These are phyloP conservation scores for Ettlia oleoabundans DNA, from an alignment of 139 green algal species.

Conservation along the genomic window DNA sequence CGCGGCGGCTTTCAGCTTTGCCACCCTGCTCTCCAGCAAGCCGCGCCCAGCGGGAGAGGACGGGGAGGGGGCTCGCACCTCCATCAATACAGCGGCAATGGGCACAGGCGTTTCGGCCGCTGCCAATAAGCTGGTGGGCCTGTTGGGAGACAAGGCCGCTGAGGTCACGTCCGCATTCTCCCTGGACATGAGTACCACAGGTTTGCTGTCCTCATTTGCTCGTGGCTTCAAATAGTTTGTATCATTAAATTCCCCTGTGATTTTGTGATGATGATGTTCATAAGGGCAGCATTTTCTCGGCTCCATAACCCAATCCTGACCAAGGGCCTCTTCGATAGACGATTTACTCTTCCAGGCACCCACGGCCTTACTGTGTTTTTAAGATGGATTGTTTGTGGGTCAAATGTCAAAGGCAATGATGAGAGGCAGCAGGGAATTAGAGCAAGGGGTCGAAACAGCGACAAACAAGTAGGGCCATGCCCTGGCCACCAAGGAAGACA, in stretches of 20 bases:
- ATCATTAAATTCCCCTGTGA: no score
- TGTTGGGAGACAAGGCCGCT: slow-evolving; percentile 17
- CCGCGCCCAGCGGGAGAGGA: neutral
- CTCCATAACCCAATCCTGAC: no score
- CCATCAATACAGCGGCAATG: neutral
- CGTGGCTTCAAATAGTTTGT: slow-evolving; percentile 9
- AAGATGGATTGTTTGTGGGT: no score
- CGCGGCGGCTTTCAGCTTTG: slow-evolving; percentile 16
- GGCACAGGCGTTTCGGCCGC: neutral
- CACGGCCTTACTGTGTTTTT: no score
- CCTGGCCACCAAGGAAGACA: no score
- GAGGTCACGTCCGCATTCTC: neutral
- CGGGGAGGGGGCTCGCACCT: neutral
- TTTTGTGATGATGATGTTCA: no score
- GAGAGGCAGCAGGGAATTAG: neutral
- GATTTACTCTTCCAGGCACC: no score
- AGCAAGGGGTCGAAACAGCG: neutral
- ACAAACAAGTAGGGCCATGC: neutral
- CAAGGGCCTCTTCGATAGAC: no score
- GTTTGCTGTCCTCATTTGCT: slow-evolving; percentile 13
- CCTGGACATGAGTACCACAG: neutral
- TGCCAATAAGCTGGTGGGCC: slow-evolving; percentile 17
- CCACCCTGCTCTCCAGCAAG: neutral
- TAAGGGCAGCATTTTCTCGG: no score
- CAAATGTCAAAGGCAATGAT: neutral